These are phyloP conservation scores for Colletotrichum sp. DNA, from an alignment of 2,329 filamentous ascomycete species.

Conservation along the genomic window DNA sequence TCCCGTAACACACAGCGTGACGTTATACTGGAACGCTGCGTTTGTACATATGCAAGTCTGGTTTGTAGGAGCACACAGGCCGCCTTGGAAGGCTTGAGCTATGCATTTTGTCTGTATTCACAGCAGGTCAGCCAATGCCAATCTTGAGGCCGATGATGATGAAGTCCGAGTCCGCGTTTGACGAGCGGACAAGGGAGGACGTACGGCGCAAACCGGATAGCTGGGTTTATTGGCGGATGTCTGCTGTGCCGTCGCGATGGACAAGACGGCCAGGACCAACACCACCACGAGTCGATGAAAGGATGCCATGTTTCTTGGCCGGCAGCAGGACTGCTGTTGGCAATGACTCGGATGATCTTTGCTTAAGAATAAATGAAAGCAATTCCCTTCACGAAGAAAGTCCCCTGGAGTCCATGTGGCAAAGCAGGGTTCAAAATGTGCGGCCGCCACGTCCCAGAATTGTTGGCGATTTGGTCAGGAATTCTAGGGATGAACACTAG, in stretches of 20 bases:
- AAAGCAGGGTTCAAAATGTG: background rate
- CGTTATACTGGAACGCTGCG: constrained; percentile 19
- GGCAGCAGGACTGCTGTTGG: background rate
- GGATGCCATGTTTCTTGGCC: background rate
- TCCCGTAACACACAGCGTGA: constrained; percentile 22
- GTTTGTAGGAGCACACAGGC: constrained; percentile 24
- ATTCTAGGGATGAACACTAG: background rate
- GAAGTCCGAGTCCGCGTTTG: background rate
- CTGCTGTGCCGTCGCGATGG: background rate
- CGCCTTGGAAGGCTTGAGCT: constrained; percentile 3
- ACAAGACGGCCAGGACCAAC: background rate
- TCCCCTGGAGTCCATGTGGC: constrained; percentile 5
- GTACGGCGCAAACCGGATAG: constrained; percentile 22
- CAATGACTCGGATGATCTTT: constrained; percentile 3
- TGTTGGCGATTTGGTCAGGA: background rate
- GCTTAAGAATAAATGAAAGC: constrained; percentile 1
- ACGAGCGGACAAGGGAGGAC: background rate
- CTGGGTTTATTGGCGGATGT: background rate
- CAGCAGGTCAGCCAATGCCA: background rate
- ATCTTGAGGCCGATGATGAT: background rate
- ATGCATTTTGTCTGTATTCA: constrained; percentile 12
- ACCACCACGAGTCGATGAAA: background rate
- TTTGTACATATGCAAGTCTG: constrained; percentile 26
- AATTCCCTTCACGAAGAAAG: background rate
- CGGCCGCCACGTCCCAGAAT: background rate